A percentile compares a stretch with the other conserved stretches of the same genome.
Conservation (phyloP, 2,329 filamentous ascomycete genomes). For the Pyrenophora teres region DNA sequence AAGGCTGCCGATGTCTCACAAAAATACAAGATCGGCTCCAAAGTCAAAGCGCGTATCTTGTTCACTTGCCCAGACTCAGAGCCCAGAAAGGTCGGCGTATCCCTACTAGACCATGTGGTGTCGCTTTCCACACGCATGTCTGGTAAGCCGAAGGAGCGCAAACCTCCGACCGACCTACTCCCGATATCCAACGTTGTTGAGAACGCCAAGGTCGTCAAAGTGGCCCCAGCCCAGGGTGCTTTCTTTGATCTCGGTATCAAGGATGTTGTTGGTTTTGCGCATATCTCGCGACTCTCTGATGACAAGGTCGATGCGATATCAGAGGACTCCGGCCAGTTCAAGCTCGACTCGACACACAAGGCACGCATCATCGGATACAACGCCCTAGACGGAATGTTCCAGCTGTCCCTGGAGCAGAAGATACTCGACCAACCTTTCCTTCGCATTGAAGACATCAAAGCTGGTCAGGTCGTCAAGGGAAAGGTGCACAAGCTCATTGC, state of each 20-base stretch:
- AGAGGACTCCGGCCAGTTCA: conserved; percentile 75
- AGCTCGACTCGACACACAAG: conserved; percentile 76
- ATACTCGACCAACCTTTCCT: conserved; percentile 87
- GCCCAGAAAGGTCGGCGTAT: conserved; percentile 83
- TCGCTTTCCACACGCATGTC: conserved; percentile 59
- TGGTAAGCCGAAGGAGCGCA: conserved; percentile 47
- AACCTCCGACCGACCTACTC: conserved; percentile 64
- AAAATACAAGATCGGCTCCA: conserved; percentile 81
- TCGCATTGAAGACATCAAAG: conserved; percentile 83
- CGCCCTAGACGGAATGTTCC: conserved; percentile 80
- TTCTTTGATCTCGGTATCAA: conserved; percentile 74
- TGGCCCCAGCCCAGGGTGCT: conserved; percentile 79
- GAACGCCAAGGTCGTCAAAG: conserved; percentile 76
- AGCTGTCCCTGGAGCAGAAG: conserved; percentile 80
- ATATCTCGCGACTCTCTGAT: conserved; percentile 91
- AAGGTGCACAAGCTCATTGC: conserved; percentile 84
- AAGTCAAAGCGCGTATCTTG: conserved; percentile 83
- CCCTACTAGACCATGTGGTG: conserved; percentile 81
- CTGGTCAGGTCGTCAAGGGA: conserved; percentile 80
- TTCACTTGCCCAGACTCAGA: conserved; percentile 83
- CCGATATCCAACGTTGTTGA: conserved; percentile 77
- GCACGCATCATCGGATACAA: conserved; percentile 87
- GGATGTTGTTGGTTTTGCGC: conserved; percentile 81
- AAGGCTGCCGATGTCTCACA: conserved; percentile 71
- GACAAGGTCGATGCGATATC: conserved; percentile 84